These are phyloP conservation scores for Peronospora destructor DNA, from an alignment of 352 stramenopile genomes.

Conservation along the genomic window DNA sequence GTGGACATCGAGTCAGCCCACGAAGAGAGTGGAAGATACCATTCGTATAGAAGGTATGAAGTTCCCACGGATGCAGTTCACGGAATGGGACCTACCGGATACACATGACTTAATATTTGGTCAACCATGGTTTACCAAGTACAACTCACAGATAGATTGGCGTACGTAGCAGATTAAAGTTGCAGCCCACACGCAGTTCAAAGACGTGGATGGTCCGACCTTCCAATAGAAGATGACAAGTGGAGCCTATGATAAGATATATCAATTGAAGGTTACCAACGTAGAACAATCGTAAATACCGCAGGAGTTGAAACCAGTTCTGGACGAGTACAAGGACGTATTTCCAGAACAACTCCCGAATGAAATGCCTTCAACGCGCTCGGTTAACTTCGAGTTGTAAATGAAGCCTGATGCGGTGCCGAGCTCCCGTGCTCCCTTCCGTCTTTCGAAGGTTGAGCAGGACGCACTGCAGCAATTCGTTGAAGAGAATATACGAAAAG, in stretches of 20 bases:
- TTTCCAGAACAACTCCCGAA: constrained; percentile 14
- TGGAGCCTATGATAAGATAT: constrained; percentile 7
- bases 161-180: constrained; percentile 6
- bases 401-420: constrained; percentile 17
- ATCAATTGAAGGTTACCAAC: constrained; percentile 10
- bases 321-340: constrained; percentile 6
- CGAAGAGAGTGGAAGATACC: constrained; percentile 9
- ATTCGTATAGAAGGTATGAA: constrained; percentile 10
- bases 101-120: constrained; percentile 16
- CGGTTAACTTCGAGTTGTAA: constrained; percentile 18
- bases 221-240: constrained; percentile 1
- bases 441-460: constrained; percentile 5
- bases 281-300: neutral
- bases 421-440: constrained; percentile 10
- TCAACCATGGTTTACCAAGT: constrained; percentile 14
- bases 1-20: constrained; percentile 3
- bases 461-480: constrained; percentile 11
- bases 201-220: constrained; percentile 6
- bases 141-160: constrained; percentile 9
- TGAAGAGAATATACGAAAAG: constrained; percentile 12
- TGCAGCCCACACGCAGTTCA: neutral
- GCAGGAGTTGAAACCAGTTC: constrained; percentile 1
- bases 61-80: constrained; percentile 8
- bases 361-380: constrained; percentile 6
- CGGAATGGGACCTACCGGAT: constrained; percentile 8